These are phyloP conservation scores for Epithemia pelagica DNA, from an alignment of 108 stramenopile species.

Conservation along the genomic window DNA sequence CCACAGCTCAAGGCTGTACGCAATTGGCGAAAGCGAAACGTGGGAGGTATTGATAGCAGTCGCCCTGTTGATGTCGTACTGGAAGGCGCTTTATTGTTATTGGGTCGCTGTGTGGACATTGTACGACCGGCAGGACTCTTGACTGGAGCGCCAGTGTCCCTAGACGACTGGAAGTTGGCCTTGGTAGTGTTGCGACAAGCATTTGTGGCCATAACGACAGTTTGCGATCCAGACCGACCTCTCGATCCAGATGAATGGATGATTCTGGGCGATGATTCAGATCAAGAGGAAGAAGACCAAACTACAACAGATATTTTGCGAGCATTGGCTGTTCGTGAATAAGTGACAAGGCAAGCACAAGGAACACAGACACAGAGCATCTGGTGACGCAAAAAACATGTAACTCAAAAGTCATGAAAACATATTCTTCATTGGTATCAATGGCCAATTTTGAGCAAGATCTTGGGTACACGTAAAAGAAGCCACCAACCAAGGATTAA, in stretches of 20 bases:
- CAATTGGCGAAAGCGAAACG: conserved; percentile 19
- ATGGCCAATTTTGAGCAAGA: too few species aligned
- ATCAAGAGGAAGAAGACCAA: background rate
- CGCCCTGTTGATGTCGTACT: conserved; percentile 54
- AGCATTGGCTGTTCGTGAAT: background rate
- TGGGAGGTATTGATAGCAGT: conserved; percentile 26
- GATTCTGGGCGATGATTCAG: background rate
- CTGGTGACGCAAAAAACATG: too few species aligned
- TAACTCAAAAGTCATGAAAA: too few species aligned
- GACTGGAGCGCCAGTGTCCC: conserved; percentile 36
- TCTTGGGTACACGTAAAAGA: too few species aligned
- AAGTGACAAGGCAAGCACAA: too few species aligned
- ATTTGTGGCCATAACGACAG: conserved; percentile 40
- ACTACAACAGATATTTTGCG: background rate
- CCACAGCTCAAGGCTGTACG: conserved; percentile 31
- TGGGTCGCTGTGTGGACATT: conserved; percentile 70
- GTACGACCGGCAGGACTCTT: conserved; percentile 72
- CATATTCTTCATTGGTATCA: too few species aligned
- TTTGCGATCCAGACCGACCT: conserved; percentile 74
- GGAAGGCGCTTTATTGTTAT: conserved; percentile 56
- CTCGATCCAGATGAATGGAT: conserved; percentile 58
- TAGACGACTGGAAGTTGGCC: conserved; percentile 55
- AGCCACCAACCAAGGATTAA: too few species aligned
- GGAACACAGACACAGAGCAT: too few species aligned
- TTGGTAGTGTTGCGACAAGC: conserved; percentile 47